Evolutionary conservation across 257 asterid genomes (phyloP).

Genomic region (Forsythia viridissima): DNA sequence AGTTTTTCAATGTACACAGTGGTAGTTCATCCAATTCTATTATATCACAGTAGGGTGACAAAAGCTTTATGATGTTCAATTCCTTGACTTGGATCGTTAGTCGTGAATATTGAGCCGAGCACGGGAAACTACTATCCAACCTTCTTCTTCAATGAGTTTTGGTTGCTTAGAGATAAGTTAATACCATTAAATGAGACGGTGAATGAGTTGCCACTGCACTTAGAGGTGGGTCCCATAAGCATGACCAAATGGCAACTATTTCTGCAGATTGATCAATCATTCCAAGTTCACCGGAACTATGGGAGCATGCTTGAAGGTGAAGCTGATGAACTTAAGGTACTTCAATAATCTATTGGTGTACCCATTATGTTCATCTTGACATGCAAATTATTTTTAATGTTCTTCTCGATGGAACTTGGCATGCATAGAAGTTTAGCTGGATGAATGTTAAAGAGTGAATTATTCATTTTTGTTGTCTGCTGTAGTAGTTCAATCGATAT

Average conservation of each 20-base stretch:
- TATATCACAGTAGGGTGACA: background rate
- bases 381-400: background rate
- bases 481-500: background rate
- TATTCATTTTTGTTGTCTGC: background rate
- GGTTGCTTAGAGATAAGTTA: constrained; percentile 90
- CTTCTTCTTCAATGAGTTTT: constrained; percentile 86
- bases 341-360: constrained; percentile 7
- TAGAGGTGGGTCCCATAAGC: constrained; percentile 93
- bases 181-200: constrained; percentile 77
- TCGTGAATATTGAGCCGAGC: constrained; percentile 63
- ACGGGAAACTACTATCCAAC: constrained; percentile 92
- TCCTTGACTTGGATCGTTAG: constrained; percentile 67
- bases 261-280: constrained; percentile 95
- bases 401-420: constrained; percentile 3
- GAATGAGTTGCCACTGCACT: constrained; percentile 74
- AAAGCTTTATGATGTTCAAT: constrained; percentile 4
- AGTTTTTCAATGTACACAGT: background rate
- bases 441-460: background rate
- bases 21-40: constrained; percentile 16
- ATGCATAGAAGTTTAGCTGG: background rate
- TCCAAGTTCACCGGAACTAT: constrained; percentile 87
- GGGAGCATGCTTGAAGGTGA: constrained; percentile 99
- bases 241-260: constrained; percentile 97
- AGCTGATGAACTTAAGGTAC: constrained; percentile 97
- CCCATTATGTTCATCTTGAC: background rate